phyloP scores from a whole-genome alignment of 371 early-diverging fungal genomes.

The Zopfochytrium polystomum region DNA sequence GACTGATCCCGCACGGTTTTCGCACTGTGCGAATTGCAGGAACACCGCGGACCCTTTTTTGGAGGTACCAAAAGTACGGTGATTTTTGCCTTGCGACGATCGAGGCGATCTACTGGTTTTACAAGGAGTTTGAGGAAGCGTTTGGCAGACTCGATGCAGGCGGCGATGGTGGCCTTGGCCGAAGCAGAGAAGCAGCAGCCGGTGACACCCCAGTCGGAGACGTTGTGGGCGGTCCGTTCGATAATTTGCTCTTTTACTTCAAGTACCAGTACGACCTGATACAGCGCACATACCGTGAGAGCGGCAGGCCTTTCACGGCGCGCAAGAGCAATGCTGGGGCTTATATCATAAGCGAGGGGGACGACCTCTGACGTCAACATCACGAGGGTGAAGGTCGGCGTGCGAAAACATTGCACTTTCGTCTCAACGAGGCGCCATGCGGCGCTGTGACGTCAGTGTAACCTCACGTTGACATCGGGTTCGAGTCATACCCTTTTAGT shows the following conservation, averaged over 20 bases:
- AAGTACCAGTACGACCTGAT: conserved; percentile 80
- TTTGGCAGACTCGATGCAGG: conserved; percentile 11
- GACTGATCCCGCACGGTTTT: conserved; percentile 47
- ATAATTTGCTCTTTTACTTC: conserved; percentile 85
- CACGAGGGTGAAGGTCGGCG: too few species aligned
- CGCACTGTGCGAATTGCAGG: conserved; percentile 57
- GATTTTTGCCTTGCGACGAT: conserved; percentile 81
- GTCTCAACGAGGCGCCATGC: too few species aligned
- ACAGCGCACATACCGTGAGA: conserved; percentile 74
- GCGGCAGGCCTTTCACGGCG: too few species aligned
- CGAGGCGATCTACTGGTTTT: conserved; percentile 91
- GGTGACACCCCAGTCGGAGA: conserved; percentile 48
- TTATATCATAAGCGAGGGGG: too few species aligned
- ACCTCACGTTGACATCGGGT: too few species aligned
- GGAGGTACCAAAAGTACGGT: conserved; percentile 80
- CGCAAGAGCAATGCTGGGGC: too few species aligned
- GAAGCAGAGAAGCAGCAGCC: too few species aligned
- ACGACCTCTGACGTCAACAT: too few species aligned
- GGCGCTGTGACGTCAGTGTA: too few species aligned
- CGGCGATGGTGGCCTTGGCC: conserved; percentile 6
- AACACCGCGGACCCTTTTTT: conserved; percentile 76
- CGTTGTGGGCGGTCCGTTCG: conserved; percentile 76
- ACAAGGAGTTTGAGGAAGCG: conserved; percentile 64
- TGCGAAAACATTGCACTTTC: too few species aligned
- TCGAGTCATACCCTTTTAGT: too few species aligned